Base-by-base conservation (phyloP, 73 alveolate genomes). In the Uronychia setigera region DNA sequence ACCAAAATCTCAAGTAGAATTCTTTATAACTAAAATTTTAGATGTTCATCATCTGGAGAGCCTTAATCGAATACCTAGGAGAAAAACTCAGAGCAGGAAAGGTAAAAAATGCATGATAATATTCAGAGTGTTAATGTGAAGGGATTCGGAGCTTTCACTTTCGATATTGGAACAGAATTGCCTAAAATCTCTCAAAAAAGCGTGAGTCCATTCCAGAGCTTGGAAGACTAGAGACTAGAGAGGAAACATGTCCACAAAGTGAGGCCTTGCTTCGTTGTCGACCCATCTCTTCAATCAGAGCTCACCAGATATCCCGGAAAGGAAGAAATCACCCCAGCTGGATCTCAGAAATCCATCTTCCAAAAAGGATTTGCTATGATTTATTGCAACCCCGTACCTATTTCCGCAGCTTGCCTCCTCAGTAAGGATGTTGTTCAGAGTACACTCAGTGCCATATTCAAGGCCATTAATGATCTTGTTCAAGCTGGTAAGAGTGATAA, bases 341-440 rank as follows among this genome's bases (percentile, higher is more conserved):
- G 81, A 67, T 76, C 93, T 30, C 96, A 95, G 82, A 77, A 87
- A 29, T 88, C 96, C 19, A 93, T 95, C 78, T 95, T 81, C 93
- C 94, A 95, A 84, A 95, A 93, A 87, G 98, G 98, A 29, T 91
- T 93, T 79, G 79, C 89, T 30, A 93, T 93, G 97, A 90, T 93
- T 77, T 95, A 95, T 86, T 93, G 97, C 84, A 95, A 95, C 87
- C 98, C 98, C 1, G 95, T 90, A 35, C 98, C 98, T 19, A 91
- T 95, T 76, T 95, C 98, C 0, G 95, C 96, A 27, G 97, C 96
- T 31, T 93, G 97, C 81, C 78, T 86, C 30, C 86, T 93, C 35
- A 93, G 91, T 5, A 91, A 88, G 35, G 93, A 91, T 57, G 96
- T 95, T 35, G 98, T 95, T 13, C 82, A 86, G 77, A 97, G 91